A percentile compares a stretch with the other conserved stretches of the same genome.
These are phyloP conservation scores for Goffeauzyma gilvescens DNA, from an alignment of 768 basidiomycete genomes.

Conservation along the genomic window DNA sequence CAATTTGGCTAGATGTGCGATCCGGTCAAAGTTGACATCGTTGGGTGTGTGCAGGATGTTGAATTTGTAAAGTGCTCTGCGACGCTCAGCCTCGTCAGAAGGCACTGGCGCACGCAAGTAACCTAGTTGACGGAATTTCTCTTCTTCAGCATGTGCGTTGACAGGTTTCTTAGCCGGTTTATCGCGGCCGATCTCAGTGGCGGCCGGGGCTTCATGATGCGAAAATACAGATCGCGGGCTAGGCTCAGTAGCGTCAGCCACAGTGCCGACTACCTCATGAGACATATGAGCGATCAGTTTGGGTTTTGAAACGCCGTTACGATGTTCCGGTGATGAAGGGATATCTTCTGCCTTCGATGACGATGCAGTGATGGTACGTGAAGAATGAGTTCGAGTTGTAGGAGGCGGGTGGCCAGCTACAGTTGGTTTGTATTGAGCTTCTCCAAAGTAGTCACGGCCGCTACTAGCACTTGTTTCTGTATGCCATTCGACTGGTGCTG, in stretches of 20 bases:
- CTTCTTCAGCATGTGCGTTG: constrained; percentile 9
- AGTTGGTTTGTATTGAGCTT: constrained; percentile 2
- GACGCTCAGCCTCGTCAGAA: constrained; percentile 61
- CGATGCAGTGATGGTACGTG: constrained; percentile 4
- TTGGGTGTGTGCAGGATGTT: constrained; percentile 72
- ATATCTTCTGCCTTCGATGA: constrained; percentile 15
- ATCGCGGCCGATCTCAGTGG: background rate
- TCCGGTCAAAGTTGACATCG: constrained; percentile 82
- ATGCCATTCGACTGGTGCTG: constrained; percentile 46
- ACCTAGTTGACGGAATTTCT: constrained; percentile 24
- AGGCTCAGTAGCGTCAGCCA: constrained; percentile 3
- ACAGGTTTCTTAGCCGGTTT: background rate
- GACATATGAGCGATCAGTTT: constrained; percentile 10
- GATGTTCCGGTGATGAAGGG: background rate
- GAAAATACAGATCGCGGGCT: background rate
- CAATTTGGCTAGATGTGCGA: constrained; percentile 75
- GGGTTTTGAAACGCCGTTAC: constrained; percentile 11
- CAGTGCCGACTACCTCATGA: constrained; percentile 6
- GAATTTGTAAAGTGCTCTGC: constrained; percentile 73
- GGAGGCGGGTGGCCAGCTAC: background rate
- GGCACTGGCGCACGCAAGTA: constrained; percentile 59
- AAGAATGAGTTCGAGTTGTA: background rate
- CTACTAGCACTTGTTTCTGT: too few relatives aligned
- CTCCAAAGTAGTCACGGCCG: constrained; percentile 26
- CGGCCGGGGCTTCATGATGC: constrained; percentile 4